phyloP scores from a whole-genome alignment of 495 filamentous ascomycete species.

The Podospora tetraspora region DNA sequence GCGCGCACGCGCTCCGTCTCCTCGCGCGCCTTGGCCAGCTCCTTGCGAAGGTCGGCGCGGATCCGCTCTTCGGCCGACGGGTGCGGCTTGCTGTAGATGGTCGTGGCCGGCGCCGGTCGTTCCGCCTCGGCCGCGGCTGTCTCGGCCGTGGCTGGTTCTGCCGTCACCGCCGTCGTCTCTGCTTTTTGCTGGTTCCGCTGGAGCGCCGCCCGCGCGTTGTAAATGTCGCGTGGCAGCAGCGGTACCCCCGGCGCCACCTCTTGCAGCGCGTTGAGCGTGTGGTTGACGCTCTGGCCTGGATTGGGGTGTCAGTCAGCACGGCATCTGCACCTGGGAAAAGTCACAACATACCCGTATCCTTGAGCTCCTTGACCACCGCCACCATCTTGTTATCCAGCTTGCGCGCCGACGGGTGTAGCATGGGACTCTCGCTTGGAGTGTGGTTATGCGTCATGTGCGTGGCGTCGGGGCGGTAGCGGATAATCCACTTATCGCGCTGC shows the following conservation, averaged over 20 bases:
- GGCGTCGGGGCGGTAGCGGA: conserved; percentile 49
- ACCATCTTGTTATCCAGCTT: conserved; percentile 56
- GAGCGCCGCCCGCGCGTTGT: conserved; percentile 54
- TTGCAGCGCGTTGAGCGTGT: conserved; percentile 52
- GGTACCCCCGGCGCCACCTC: conserved; percentile 50
- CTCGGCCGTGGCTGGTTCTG: conserved; percentile 36
- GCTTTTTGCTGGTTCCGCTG: conserved; percentile 54
- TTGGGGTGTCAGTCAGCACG: neutral
- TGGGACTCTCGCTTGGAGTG: conserved; percentile 51
- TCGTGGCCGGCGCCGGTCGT: conserved; percentile 34
- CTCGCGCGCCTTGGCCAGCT: conserved; percentile 44
- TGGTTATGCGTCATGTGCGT: conserved; percentile 50
- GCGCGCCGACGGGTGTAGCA: conserved; percentile 50
- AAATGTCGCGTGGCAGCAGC: conserved; percentile 51
- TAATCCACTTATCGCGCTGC: conserved; percentile 52
- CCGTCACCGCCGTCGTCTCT: conserved; percentile 43
- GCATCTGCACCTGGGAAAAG: neutral
- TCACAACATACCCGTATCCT: conserved; percentile 46
- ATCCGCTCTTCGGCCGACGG: conserved; percentile 52
- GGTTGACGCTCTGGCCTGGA: conserved; percentile 49
- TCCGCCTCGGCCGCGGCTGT: conserved; percentile 39
- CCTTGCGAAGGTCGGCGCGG: conserved; percentile 47
- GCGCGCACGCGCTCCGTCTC: conserved; percentile 46
- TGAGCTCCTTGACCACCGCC: conserved; percentile 50
- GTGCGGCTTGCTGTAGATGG: conserved; percentile 52